phyloP scores from a whole-genome alignment of 257 asterid species.

The Thymus mandschuricus region DNA sequence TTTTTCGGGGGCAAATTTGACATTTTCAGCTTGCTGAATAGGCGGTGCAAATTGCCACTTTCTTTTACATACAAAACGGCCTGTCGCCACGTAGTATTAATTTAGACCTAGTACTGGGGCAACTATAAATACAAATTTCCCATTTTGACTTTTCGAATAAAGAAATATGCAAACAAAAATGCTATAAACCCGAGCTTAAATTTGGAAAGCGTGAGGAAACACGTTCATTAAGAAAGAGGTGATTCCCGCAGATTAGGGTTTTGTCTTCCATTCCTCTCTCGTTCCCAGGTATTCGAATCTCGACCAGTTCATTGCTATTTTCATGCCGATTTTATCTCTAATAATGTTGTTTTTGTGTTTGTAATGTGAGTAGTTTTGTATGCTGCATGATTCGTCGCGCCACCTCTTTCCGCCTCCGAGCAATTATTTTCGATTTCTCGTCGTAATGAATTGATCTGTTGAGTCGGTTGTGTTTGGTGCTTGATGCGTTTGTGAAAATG shows the following conservation, averaged over 20 bases:
- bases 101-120: not conserved
- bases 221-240: slow-evolving; percentile 3
- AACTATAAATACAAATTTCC: not conserved
- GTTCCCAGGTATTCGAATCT: slow-evolving; percentile 31
- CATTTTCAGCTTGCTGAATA: not conserved
- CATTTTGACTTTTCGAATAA: slow-evolving; percentile 20
- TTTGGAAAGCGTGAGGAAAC: not conserved
- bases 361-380: not conserved
- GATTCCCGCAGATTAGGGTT: slow-evolving; percentile 33
- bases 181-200: slow-evolving; percentile 17
- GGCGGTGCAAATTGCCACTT: not conserved
- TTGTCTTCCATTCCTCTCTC: not conserved
- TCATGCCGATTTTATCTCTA: not conserved
- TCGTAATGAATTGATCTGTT: not conserved
- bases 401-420: slow-evolving; percentile 17
- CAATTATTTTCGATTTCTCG: not conserved
- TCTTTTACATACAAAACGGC: not conserved
- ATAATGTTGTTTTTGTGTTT: not conserved
- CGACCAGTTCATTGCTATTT: slow-evolving; percentile 15
- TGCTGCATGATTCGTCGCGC: slow-evolving; percentile 26
- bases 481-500: not conserved
- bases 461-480: not conserved
- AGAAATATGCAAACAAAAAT: not conserved
- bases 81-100: not conserved
- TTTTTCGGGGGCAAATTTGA: not conserved